Conservation (phyloP, 1,284 basidiomycete species). For the Rugosomyces carneus region DNA sequence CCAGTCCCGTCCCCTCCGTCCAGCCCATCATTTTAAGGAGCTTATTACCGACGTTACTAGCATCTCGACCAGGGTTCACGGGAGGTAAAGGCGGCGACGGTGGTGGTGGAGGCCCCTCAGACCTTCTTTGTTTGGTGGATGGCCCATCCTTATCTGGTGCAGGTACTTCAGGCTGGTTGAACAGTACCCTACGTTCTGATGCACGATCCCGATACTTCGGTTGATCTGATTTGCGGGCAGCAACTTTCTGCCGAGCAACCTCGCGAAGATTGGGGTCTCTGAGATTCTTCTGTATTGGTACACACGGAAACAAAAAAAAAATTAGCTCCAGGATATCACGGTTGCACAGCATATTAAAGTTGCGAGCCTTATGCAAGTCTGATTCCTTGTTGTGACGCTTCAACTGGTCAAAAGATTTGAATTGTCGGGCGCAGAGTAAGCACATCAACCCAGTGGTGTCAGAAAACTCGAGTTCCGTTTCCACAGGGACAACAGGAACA, state of each 20-base stretch:
- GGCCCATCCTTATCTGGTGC: constrained; percentile 43
- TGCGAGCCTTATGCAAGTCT: constrained; percentile 83
- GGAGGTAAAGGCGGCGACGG: constrained; percentile 57
- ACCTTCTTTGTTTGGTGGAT: constrained; percentile 34
- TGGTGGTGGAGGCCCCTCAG: constrained; percentile 58
- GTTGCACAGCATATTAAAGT: constrained; percentile 27
- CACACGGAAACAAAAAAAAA: constrained; percentile 20
- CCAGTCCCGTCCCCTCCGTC: constrained; percentile 85
- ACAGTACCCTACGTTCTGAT: constrained; percentile 79
- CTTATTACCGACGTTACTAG: constrained; percentile 83
- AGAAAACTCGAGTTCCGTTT: constrained; percentile 70
- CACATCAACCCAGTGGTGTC: constrained; percentile 72
- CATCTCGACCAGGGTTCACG: constrained; percentile 67
- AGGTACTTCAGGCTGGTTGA: constrained; percentile 86
- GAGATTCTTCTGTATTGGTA: constrained; percentile 66
- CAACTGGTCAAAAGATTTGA: constrained; percentile 81
- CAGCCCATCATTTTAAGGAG: constrained; percentile 94
- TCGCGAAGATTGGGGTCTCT: constrained; percentile 66
- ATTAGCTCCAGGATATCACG: constrained; percentile 26
- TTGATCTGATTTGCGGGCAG: constrained; percentile 40
- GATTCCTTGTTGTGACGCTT: constrained; percentile 87
- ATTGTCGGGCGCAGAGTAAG: constrained; percentile 85
- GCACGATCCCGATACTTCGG: constrained; percentile 91
- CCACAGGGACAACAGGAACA: constrained; percentile 31
- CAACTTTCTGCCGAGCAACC: constrained; percentile 66